Evolutionary conservation across 2,329 filamentous ascomycete genomes (phyloP).

Genomic region (Cyphellophora attinorum): DNA sequence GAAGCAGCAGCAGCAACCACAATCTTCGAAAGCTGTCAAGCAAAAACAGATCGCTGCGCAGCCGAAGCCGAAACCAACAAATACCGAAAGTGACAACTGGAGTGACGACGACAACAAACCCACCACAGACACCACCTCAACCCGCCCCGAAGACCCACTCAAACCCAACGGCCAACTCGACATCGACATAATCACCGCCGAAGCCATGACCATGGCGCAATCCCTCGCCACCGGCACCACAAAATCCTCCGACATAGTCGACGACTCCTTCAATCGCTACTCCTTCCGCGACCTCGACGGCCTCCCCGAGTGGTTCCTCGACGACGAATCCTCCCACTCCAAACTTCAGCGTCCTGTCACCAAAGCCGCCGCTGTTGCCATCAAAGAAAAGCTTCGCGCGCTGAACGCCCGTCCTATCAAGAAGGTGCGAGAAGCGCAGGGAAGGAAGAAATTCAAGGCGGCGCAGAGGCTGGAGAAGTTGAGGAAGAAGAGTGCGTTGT

Average conservation of each 20-base stretch:
- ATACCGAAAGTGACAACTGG: conserved; percentile 2
- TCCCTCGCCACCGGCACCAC: conserved; percentile 79
- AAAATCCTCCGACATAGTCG: conserved; percentile 67
- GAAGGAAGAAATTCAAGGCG: conserved; percentile 92
- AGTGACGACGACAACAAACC: conserved; percentile 8
- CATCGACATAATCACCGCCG: conserved; percentile 98
- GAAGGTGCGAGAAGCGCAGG: conserved; percentile 94
- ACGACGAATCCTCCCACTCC: conserved; percentile 80
- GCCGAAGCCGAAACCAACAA: neutral
- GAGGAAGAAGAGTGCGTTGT: conserved; percentile 88
- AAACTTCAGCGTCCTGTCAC: conserved; percentile 80
- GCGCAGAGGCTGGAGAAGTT: conserved; percentile 87
- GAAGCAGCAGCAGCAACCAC: conserved; percentile 16
- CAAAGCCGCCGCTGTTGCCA: conserved; percentile 78
- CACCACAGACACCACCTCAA: conserved; percentile 1
- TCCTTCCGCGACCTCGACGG: conserved; percentile 85
- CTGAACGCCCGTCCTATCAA: conserved; percentile 96
- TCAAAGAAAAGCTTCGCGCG: conserved; percentile 87
- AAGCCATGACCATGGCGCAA: conserved; percentile 96
- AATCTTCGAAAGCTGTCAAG: conserved; percentile 19
- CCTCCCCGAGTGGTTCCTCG: conserved; percentile 93
- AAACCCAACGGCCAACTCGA: conserved; percentile 47
- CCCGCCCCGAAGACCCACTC: conserved; percentile 25
- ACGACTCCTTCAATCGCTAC: conserved; percentile 90
- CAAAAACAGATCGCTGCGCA: conserved; percentile 13